Percentiles rank a stretch among this genome's conserved stretches.
Conservation (phyloP, 2,329 filamentous ascomycete genomes). For the Byssochlamys sp. region DNA sequence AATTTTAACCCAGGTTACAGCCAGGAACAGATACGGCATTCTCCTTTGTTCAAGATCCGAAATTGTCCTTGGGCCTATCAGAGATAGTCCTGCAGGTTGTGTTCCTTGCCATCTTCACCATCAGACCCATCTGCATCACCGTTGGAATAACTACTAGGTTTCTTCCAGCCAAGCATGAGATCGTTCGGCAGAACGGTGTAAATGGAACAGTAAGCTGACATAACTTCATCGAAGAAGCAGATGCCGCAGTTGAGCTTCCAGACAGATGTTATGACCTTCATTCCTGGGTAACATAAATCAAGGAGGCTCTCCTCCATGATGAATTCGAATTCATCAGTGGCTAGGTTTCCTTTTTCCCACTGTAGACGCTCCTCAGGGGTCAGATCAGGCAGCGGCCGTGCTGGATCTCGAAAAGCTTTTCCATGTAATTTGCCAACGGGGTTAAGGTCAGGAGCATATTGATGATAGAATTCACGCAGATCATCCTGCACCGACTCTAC, state of each 20-base stretch:
- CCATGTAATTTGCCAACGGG: constrained; percentile 47
- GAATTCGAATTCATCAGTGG: constrained; percentile 42
- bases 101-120: constrained; percentile 2
- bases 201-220: constrained; percentile 51
- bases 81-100: background rate
- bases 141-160: constrained; percentile 33
- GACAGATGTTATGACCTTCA: constrained; percentile 51
- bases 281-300: constrained; percentile 51
- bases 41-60: background rate
- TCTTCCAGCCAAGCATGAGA: constrained; percentile 58
- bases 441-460: constrained; percentile 34
- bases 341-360: constrained; percentile 12
- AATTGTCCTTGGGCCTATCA: background rate
- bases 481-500: constrained; percentile 41
- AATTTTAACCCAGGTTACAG: no score
- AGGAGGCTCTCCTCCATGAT: constrained; percentile 58
- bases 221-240: constrained; percentile 54
- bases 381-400: constrained; percentile 29
- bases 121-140: constrained; percentile 10
- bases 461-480: constrained; percentile 40
- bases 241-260: constrained; percentile 52
- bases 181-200: constrained; percentile 59
- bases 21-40: no score
- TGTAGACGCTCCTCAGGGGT: constrained; percentile 22
- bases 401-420: constrained; percentile 40